These are phyloP conservation scores for Mycothermus thermophilus DNA, from an alignment of 495 filamentous ascomycete genomes.

Conservation along the genomic window DNA sequence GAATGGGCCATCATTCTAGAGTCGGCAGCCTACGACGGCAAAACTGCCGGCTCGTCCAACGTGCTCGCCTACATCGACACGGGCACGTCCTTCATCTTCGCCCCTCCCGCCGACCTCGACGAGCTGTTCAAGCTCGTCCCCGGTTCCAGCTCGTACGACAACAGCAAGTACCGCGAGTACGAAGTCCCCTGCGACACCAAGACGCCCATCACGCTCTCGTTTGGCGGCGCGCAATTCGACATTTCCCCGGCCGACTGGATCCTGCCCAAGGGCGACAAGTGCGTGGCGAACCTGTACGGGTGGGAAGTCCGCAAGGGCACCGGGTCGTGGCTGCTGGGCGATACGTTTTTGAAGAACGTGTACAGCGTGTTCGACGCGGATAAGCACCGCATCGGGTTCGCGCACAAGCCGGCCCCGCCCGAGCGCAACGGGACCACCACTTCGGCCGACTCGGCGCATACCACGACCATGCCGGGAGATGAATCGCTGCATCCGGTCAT, in stretches of 20 bases:
- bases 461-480: not conserved
- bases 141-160: slow-evolving; percentile 25
- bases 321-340: slow-evolving; percentile 56
- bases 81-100: slow-evolving; percentile 62
- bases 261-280: slow-evolving; percentile 34
- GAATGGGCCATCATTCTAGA: slow-evolving; percentile 59
- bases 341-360: slow-evolving; percentile 82
- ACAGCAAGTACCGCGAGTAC: slow-evolving; percentile 40
- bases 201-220: slow-evolving; percentile 22
- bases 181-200: slow-evolving; percentile 58
- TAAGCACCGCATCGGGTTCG: slow-evolving; percentile 38
- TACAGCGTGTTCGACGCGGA: slow-evolving; percentile 72
- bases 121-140: slow-evolving; percentile 52
- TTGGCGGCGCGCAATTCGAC: slow-evolving; percentile 41
- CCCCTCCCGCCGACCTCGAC: slow-evolving; percentile 49
- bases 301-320: slow-evolving; percentile 27
- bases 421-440: slow-evolving; percentile 9
- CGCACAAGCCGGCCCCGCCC: slow-evolving; percentile 18
- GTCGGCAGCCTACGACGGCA: slow-evolving; percentile 44
- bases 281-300: slow-evolving; percentile 52
- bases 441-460: slow-evolving; percentile 4
- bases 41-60: slow-evolving; percentile 33
- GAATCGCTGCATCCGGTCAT: slow-evolving; percentile 1
- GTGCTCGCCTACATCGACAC: slow-evolving; percentile 62
- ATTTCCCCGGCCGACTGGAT: slow-evolving; percentile 59